phyloP scores from a whole-genome alignment of 768 basidiomycete species.

The Atractiella rhizophila region DNA sequence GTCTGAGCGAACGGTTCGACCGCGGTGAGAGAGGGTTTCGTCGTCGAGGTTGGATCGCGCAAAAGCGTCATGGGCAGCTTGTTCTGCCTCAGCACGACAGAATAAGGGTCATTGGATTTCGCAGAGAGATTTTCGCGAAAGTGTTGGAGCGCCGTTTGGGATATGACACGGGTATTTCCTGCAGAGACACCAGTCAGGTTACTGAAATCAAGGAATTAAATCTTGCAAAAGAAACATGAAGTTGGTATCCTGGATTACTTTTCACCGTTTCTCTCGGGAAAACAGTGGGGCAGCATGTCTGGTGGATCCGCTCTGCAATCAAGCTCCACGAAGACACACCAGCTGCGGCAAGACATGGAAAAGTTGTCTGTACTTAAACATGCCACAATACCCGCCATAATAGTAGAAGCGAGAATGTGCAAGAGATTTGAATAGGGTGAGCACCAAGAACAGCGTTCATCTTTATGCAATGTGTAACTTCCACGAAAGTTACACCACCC shows the following conservation, averaged over 20 bases:
- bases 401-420: constrained; percentile 1
- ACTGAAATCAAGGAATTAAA: neutral
- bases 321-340: neutral
- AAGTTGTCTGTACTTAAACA: neutral
- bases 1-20: constrained; percentile 86
- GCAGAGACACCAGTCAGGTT: neutral
- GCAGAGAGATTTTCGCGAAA: constrained; percentile 66
- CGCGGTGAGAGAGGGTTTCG: constrained; percentile 58
- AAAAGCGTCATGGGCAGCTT: constrained; percentile 92
- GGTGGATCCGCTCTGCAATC: too few relatives aligned
- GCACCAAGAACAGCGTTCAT: too few relatives aligned
- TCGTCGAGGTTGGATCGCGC: constrained; percentile 49
- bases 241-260: too few relatives aligned
- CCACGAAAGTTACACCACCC: too few relatives aligned
- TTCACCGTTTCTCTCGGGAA: too few relatives aligned
- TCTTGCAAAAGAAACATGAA: too few relatives aligned
- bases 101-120: constrained; percentile 83
- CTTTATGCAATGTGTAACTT: too few relatives aligned
- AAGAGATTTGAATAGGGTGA: too few relatives aligned
- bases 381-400: neutral
- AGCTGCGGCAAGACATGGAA: neutral
- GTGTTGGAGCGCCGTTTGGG: constrained; percentile 82
- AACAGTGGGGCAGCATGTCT: too few relatives aligned
- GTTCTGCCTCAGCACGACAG: constrained; percentile 72
- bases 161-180: constrained; percentile 98